Evolutionary conservation across 768 basidiomycete genomes (phyloP), one percentile per base, ranked within the genome.

Genomic region (Calocybe cyanea): DNA sequence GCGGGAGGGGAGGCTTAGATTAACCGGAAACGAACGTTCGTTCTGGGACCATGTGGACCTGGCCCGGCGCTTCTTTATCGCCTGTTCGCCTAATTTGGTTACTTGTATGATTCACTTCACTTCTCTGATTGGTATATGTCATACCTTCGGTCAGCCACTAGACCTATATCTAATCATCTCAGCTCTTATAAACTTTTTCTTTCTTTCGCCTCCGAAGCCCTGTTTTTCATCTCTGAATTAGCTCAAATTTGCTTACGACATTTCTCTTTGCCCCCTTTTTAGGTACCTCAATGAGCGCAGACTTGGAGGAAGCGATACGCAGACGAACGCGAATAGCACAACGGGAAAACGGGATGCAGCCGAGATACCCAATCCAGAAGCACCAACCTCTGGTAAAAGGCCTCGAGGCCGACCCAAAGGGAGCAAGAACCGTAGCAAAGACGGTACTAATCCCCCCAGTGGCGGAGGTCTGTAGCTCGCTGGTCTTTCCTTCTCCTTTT

Each of bases 361-460:
- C 17, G 56, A 60, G 18, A 42, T 51, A 19, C 38, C 42, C 41
- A 44, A 20, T 50, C 44, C 18, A 30, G 67, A 65, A 11, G 57
- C 49, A 13, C 61, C 56, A 17, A 52, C 52, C 20, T 54, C 55
- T 13, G 60, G 58, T 6, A 85, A 84, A 50, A 63, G 82, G 11
- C 80, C 83, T 0, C 68, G 84, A 34, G 84, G 84, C 20, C 65
- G 84, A 7, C 84, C 84, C 25, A 83, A 81, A 55, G 85, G 85
- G 2, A 87, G 84, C 59, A 85, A 82, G 62, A 85, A 84, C 49
- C 63, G 62, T 28, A 43, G 41, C 35, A 60, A 55, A n/a, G 52
- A 49, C 18, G 45, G 44, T 14, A 49, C 35, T 14, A 24, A 28
- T n/a, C 6, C 14, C 18, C 31, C 38, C 2, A 32, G 47, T 28